These are phyloP conservation scores for Penicillium sp. DNA, from an alignment of 2,329 filamentous ascomycete genomes.

Conservation along the genomic window DNA sequence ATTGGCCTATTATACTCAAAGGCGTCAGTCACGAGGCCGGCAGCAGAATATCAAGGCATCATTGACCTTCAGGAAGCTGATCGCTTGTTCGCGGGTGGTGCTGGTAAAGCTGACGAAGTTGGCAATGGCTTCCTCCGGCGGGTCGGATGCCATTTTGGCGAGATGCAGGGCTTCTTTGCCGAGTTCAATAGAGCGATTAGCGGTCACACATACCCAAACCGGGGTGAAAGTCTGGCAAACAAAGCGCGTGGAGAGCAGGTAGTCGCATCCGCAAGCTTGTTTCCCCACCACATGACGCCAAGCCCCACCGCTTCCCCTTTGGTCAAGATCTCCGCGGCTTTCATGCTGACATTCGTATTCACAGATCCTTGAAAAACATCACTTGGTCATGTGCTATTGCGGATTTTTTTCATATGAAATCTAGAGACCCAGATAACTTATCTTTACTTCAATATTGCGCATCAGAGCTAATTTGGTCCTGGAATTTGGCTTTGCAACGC, in stretches of 20 bases:
- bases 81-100: slow-evolving; percentile 44
- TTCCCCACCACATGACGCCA: slow-evolving; percentile 35
- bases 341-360: not conserved
- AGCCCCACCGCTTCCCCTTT: slow-evolving; percentile 16
- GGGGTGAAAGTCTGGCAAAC: not conserved
- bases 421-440: no score
- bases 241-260: slow-evolving; percentile 8
- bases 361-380: not conserved
- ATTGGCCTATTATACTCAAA: slow-evolving; percentile 41
- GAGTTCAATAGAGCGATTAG: not conserved
- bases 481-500: no score
- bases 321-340: slow-evolving; percentile 3
- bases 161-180: not conserved
- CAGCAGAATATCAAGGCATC: not conserved
- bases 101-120: slow-evolving; percentile 48
- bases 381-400: no score
- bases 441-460: no score
- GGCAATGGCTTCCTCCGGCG: slow-evolving; percentile 45
- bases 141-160: slow-evolving; percentile 40
- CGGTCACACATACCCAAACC: slow-evolving; percentile 1
- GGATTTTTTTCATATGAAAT: no score
- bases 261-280: slow-evolving; percentile 16
- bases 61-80: slow-evolving; percentile 46
- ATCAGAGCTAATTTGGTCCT: no score
- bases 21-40: slow-evolving; percentile 16